Evolutionary conservation across 192 early-diverging fungal species (phyloP), one percentile per base, ranked within the genome.

Genomic region (Spizellomyces punctatus): DNA sequence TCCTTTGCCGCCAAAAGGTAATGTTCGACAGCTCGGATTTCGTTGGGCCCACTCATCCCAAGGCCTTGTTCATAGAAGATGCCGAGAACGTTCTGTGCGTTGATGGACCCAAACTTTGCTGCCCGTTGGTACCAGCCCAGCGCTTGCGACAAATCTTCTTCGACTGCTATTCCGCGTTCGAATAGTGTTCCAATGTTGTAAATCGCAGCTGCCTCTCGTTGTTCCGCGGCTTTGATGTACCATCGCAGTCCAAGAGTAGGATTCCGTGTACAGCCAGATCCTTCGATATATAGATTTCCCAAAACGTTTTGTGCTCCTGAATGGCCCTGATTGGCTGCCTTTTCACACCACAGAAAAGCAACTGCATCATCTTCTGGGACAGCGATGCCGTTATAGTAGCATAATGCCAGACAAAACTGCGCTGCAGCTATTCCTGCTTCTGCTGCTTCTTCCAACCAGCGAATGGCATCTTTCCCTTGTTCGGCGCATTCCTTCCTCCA

Each of bases 251-350:
- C 90, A 17, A 73, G 67, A 10, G 80, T 73, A 67, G 86, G 88
- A 64, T 92, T 80, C 17, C 77, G 74, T 14, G 74, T 68, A 42
- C 88, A 78, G 8, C 92, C 91, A 14, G 89, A 71, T 10, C 93
- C 93, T 71, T 94, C 92, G 64, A 92, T 89, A 77, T 90, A 89
- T 54, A 90, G 87, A 65, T 92, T 92, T 6, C 92, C 86, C 36
- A 88, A 70, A 66, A 84, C 76, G 71, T 85, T 82, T 71, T 82
- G 77, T 5, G 86, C 85, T 22, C 79, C 77, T 0, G 82, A 58
- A 58, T 80, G 76, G 17, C 79, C 81, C 54, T 79, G 81, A 17
- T 75, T 27, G 12, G 86, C 86, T 5, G 85, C 83, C 12, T 73
- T 67, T 36, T 79, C 66, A 60, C 74, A 83, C 79, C 79, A 87